Percentiles rank a stretch among this genome's conserved stretches.
Evolutionary conservation across 2,329 filamentous ascomycete genomes (phyloP).

Genomic region (Chalaropsis thielavioides): DNA sequence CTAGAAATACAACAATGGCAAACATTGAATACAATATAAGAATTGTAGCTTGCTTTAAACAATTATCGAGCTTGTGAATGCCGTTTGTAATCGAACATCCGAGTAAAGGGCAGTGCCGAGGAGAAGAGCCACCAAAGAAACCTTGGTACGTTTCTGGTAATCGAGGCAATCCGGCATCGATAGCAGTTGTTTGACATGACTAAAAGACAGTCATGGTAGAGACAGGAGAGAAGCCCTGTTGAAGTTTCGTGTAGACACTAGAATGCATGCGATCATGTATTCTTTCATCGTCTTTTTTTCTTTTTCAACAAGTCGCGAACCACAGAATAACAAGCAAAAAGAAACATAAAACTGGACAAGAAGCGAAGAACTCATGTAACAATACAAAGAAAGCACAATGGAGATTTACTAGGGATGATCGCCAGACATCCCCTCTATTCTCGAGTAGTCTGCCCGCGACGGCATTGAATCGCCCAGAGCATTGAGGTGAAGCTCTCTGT

Average conservation of each 20-base stretch:
- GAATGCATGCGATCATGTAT: too few species aligned
- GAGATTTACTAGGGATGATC: background rate
- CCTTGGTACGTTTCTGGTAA: too few species aligned
- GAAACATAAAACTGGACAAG: background rate
- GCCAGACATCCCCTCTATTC: background rate
- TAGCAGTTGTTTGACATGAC: too few species aligned
- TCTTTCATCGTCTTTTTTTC: too few species aligned
- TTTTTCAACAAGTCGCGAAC: background rate
- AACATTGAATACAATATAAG: background rate
- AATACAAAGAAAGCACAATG: background rate
- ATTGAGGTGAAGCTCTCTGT: background rate
- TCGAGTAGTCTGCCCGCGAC: constrained; percentile 9
- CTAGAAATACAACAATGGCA: background rate
- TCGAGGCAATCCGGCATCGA: too few species aligned
- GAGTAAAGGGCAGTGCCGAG: too few species aligned
- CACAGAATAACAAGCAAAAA: background rate
- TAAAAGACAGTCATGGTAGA: too few species aligned
- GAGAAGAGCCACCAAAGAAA: too few species aligned
- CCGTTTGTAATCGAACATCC: too few species aligned
- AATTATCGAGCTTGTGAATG: background rate
- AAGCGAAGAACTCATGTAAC: background rate
- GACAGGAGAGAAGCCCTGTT: too few species aligned
- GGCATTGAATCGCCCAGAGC: background rate
- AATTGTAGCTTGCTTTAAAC: background rate
- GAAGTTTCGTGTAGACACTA: too few species aligned